Percentiles rank a stretch among this genome's conserved stretches.
phyloP scores from a whole-genome alignment of 2,329 filamentous ascomycete genomes.

The Verticillium nonalfalfae region DNA sequence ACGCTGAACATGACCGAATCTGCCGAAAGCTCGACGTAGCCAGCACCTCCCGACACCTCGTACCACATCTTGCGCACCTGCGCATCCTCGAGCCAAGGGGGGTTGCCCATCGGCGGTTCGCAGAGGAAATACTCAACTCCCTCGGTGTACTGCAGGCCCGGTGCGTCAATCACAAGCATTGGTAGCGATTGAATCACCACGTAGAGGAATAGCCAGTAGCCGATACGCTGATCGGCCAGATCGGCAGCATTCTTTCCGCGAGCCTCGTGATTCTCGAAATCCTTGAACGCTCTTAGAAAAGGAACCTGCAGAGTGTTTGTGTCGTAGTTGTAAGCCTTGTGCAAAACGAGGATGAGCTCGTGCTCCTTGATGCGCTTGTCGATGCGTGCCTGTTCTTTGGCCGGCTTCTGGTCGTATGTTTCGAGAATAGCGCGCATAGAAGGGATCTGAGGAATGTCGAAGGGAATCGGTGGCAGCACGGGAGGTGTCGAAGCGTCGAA shows the following conservation, averaged over 20 bases:
- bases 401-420: slow-evolving; percentile 56
- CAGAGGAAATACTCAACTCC: slow-evolving; percentile 80
- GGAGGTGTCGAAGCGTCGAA: slow-evolving; percentile 87
- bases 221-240: slow-evolving; percentile 63
- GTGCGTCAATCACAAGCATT: slow-evolving; percentile 71
- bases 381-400: slow-evolving; percentile 70
- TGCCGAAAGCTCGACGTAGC: slow-evolving; percentile 50
- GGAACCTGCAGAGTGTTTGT: slow-evolving; percentile 50
- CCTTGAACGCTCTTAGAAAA: slow-evolving; percentile 64
- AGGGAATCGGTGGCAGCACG: slow-evolving; percentile 85
- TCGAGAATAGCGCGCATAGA: slow-evolving; percentile 58
- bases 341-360: slow-evolving; percentile 71
- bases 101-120: slow-evolving; percentile 63
- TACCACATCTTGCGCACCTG: slow-evolving; percentile 67
- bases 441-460: slow-evolving; percentile 77
- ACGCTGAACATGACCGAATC: slow-evolving; percentile 56
- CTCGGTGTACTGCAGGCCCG: slow-evolving; percentile 60
- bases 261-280: slow-evolving; percentile 64
- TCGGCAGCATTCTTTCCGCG: slow-evolving; percentile 59
- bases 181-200: slow-evolving; percentile 71
- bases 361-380: slow-evolving; percentile 69
- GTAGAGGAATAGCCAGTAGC: slow-evolving; percentile 79
- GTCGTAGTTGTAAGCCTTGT: slow-evolving; percentile 75
- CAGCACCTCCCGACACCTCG: slow-evolving; percentile 58
- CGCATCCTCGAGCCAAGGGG: slow-evolving; percentile 67